phyloP scores from a whole-genome alignment of 148 eudicot species.

The Spergularia bocconei region DNA sequence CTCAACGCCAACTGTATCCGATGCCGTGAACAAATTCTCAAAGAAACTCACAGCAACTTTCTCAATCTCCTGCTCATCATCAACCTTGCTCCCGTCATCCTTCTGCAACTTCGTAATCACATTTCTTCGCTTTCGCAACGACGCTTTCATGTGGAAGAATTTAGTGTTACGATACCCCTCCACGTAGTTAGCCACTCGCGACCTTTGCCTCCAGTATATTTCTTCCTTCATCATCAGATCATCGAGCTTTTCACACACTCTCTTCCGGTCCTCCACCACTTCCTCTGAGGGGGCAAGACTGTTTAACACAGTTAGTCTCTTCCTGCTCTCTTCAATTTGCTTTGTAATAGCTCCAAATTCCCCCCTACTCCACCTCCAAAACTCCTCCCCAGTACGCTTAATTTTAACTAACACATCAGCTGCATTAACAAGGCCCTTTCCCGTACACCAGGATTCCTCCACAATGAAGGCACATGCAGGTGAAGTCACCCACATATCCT shows the following conservation, averaged over 20 bases:
- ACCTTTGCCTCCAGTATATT: background rate
- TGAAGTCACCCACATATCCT: too few relatives aligned
- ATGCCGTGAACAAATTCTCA: too few relatives aligned
- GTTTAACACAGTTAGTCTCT: background rate
- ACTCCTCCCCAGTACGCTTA: too few relatives aligned
- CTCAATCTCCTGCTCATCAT: background rate
- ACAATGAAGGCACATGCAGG: too few relatives aligned
- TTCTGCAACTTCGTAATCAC: background rate
- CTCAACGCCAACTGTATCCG: too few relatives aligned
- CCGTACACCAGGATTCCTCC: too few relatives aligned
- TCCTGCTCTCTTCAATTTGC: background rate
- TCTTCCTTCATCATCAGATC: background rate
- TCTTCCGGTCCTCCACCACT: background rate
- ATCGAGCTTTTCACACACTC: background rate
- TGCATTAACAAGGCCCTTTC: too few relatives aligned
- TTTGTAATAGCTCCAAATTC: background rate
- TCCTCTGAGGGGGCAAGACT: background rate
- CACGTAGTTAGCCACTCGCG: too few relatives aligned
- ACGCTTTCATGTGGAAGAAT: background rate
- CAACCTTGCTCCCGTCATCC: background rate
- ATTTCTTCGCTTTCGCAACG: background rate
- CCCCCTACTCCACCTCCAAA: too few relatives aligned
- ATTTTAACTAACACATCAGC: too few relatives aligned
- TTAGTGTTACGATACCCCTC: background rate
- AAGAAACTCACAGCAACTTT: too few relatives aligned